phyloP scores from a whole-genome alignment of 257 asterid species.

The Petrea volubilis region DNA sequence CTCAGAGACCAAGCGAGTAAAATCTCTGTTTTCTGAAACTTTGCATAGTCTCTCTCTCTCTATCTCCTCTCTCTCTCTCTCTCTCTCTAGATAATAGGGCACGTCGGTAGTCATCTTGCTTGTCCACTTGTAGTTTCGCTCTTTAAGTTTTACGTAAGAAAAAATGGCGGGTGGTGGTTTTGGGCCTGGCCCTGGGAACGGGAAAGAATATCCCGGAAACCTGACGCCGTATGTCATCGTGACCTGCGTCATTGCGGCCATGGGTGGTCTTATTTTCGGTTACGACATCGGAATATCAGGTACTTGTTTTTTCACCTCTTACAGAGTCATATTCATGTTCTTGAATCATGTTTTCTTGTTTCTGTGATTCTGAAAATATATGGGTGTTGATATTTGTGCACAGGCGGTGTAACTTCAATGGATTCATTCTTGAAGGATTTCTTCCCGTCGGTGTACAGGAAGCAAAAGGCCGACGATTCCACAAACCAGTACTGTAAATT shows the following conservation, averaged over 20 bases:
- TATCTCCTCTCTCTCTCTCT: background rate
- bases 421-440: slow-evolving; percentile 66
- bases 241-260: slow-evolving; percentile 87
- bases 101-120: no score
- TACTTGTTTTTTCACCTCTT: no score
- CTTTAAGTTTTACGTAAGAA: no score
- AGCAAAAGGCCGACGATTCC: slow-evolving; percentile 46
- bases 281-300: slow-evolving; percentile 94
- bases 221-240: slow-evolving; percentile 65
- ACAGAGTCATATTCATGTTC: no score
- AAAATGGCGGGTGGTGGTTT: slow-evolving; percentile 81
- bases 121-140: no score
- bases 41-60: background rate
- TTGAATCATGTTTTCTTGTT: no score
- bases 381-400: no score
- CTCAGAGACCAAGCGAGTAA: no score
- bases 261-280: slow-evolving; percentile 91
- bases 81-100: no score
- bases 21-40: no score
- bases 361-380: no score
- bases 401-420: slow-evolving; percentile 95
- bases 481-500: slow-evolving; percentile 81
- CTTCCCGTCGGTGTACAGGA: slow-evolving; percentile 59
- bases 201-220: slow-evolving; percentile 71
- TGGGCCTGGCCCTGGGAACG: slow-evolving; percentile 47